phyloP scores from a whole-genome alignment of 257 asterid genomes.

The Solanum neorickii region DNA sequence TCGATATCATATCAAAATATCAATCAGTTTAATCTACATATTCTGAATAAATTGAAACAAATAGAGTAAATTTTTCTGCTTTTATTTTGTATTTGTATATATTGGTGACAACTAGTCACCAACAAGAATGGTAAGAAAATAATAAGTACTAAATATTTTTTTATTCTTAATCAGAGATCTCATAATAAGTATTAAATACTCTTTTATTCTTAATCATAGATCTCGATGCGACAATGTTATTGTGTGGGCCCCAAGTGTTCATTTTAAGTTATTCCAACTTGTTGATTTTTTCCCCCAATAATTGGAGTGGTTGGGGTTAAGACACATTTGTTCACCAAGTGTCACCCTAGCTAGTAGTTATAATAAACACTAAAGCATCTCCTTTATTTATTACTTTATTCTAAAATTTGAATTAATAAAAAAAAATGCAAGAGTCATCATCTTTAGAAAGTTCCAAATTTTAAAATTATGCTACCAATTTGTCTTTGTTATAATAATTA shows the following conservation, averaged over 20 bases:
- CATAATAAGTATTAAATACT: too few relatives aligned
- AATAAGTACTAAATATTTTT: too few relatives aligned
- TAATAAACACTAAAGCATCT: not conserved
- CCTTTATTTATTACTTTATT: not conserved
- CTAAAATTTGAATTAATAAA: not conserved
- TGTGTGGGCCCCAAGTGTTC: not conserved
- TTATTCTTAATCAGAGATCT: too few relatives aligned
- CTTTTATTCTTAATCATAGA: fast-evolving
- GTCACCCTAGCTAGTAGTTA: not conserved
- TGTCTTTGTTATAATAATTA: not conserved
- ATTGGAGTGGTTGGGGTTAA: not conserved
- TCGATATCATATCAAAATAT: too few relatives aligned
- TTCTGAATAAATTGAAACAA: not conserved
- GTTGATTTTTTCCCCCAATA: not conserved
- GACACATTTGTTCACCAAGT: not conserved
- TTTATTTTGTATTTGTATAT: not conserved
- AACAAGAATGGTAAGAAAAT: not conserved
- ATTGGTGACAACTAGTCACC: not conserved
- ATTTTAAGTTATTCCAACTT: not conserved
- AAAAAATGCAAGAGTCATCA: not conserved
- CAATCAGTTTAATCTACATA: too few relatives aligned
- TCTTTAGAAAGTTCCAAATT: not conserved
- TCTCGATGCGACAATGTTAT: too few relatives aligned
- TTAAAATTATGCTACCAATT: not conserved
- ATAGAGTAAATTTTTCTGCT: not conserved